Base-by-base conservation (phyloP, 805 yeast genomes). In the Candida railenensis region DNA sequence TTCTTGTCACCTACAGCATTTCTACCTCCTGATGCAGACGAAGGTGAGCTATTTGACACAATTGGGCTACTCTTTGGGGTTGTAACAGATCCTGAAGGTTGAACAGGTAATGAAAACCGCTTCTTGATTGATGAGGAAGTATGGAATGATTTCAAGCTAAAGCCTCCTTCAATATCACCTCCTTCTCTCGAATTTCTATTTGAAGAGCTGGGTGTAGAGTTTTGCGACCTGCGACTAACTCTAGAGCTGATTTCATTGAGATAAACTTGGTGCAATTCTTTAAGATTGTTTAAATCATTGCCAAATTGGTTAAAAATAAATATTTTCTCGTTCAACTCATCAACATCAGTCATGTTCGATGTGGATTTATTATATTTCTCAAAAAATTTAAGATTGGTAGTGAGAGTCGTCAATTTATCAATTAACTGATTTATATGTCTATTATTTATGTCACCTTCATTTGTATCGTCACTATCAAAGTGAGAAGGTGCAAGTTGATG, bases 311-410 rank as follows among this genome's bases (percentile, higher is more conserved):
- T 54, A 46, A 69, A 70, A 2, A 71, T 72, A 48, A 61, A 46
- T 11, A 71, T 36, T 46, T 70, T 69, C 45, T 71, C 76, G 43
- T 63, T 60, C 20, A 59, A 47, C 44, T 71, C 76, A 20, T 67
- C 71, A 5, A 54, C 50, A 40, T 59, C 62, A 14, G 54, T 48
- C 3, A 57, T 48, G 4, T 49, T 42, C 22, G 53, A 38, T 1
- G 68, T 67, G 1, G 72, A 62, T 36, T 57, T 59, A 47, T 67
- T 65, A 51, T 70, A 72, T 40, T 69, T 69, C 42, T 65, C 58
- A 49, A 70, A 72, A 48, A 54, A 71, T 44, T 60, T 65, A 32
- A 72, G 52, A 48, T 70, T 71, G 2, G 69, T 61, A 3, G 71
- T 52, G 18, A 71, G 46, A 30, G 58, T 63, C 2, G 65, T 54